Conservation (phyloP, 2,329 filamentous ascomycete species). For the Xylogone sp. region DNA sequence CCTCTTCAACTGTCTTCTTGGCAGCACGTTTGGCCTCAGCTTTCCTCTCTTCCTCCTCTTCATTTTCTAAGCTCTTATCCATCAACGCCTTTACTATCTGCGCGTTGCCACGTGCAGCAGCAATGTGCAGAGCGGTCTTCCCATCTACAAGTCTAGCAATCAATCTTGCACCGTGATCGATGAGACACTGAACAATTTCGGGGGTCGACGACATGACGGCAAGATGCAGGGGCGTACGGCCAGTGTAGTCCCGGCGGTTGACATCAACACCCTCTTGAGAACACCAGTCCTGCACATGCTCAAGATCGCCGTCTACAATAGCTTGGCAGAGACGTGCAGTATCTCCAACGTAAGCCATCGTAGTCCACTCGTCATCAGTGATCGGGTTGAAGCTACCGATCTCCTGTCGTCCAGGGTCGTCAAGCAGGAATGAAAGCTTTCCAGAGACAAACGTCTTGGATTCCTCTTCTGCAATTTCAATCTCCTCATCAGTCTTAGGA, state of each 20-base stretch:
- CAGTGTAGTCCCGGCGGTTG: conserved; percentile 73
- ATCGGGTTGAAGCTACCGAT: conserved; percentile 75
- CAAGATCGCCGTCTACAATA: conserved; percentile 70
- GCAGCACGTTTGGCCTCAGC: conserved; percentile 38
- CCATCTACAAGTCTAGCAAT: conserved; percentile 75
- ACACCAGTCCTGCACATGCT: conserved; percentile 68
- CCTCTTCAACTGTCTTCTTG: conserved; percentile 12
- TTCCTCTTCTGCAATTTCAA: conserved; percentile 67
- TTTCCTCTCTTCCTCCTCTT: conserved; percentile 61
- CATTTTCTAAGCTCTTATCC: conserved; percentile 69
- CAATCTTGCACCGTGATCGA: conserved; percentile 69
- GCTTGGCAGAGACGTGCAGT: conserved; percentile 75
- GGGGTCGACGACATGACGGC: conserved; percentile 66
- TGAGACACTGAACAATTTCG: conserved; percentile 66
- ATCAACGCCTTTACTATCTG: conserved; percentile 72
- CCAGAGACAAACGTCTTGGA: conserved; percentile 74
- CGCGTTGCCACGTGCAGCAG: conserved; percentile 63
- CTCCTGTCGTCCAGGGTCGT: conserved; percentile 75
- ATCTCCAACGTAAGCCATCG: conserved; percentile 85
- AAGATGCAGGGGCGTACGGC: conserved; percentile 74
- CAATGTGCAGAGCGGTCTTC: conserved; percentile 77
- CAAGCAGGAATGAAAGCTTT: conserved; percentile 68
- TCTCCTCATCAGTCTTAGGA: conserved; percentile 66
- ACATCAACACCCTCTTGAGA: conserved; percentile 64
- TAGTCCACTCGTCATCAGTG: conserved; percentile 80